Conservation (phyloP, 2,329 filamentous ascomycete genomes). For the Chaetomiaceae sp. region DNA sequence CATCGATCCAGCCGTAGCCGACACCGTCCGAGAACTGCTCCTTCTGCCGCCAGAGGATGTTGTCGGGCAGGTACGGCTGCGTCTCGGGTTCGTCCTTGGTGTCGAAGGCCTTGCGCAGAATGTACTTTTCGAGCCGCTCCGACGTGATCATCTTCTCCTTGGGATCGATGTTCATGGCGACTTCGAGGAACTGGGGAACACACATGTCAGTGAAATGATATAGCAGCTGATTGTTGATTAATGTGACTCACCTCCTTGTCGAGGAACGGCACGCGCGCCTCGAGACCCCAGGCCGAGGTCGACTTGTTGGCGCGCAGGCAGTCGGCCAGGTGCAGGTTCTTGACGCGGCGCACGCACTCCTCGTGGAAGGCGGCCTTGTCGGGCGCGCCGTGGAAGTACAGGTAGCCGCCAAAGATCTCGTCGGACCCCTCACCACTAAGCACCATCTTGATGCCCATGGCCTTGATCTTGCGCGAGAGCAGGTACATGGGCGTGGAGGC, state of each 20-base stretch:
- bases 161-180: conserved; percentile 89
- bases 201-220: neutral
- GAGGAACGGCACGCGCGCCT: conserved; percentile 95
- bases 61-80: conserved; percentile 85
- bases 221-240: too few relatives aligned
- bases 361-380: conserved; percentile 90
- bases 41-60: conserved; percentile 98
- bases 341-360: conserved; percentile 89
- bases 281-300: conserved; percentile 94
- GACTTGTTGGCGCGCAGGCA: conserved; percentile 99
- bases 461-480: conserved; percentile 97
- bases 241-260: conserved; percentile 70
- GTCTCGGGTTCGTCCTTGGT: conserved; percentile 77
- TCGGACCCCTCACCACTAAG: conserved; percentile 94
- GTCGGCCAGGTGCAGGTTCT: conserved; percentile 95
- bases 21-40: conserved; percentile 99
- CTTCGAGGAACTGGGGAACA: conserved; percentile 70
- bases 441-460: conserved; percentile 99
- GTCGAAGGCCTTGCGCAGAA: conserved; percentile 96
- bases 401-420: conserved; percentile 96
- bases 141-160: conserved; percentile 92
- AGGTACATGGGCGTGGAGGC: conserved; percentile 99
- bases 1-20: conserved; percentile 98
- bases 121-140: conserved; percentile 93
- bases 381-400: conserved; percentile 96